These are phyloP conservation scores for Candida pseudofarinosa DNA, from an alignment of 805 yeast genomes.

Conservation along the genomic window DNA sequence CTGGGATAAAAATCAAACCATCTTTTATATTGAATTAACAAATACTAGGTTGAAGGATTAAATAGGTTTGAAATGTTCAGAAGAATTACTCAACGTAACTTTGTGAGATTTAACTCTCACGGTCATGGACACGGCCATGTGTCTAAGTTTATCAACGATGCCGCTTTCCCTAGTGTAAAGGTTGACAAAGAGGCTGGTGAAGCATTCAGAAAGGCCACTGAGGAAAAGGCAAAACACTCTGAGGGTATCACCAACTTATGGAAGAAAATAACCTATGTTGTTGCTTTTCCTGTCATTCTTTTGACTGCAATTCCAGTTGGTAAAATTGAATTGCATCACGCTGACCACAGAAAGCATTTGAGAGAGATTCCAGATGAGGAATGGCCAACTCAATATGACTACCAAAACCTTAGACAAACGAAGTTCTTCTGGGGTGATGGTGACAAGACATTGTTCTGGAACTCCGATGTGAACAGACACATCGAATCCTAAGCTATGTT, in stretches of 20 bases:
- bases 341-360: conserved; percentile 80
- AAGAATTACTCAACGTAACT: conserved; percentile 31
- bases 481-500: conserved; percentile 31
- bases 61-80: conserved; percentile 27
- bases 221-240: conserved; percentile 78
- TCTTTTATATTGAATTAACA: background rate
- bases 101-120: conserved; percentile 31
- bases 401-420: conserved; percentile 83
- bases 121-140: conserved; percentile 37
- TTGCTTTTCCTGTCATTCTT: conserved; percentile 79
- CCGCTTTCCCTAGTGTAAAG: conserved; percentile 33
- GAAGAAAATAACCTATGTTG: conserved; percentile 76
- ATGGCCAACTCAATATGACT: conserved; percentile 89
- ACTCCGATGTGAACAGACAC: conserved; percentile 86
- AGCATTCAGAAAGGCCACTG: conserved; percentile 57
- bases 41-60: conserved; percentile 2
- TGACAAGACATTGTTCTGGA: conserved; percentile 97
- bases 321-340: conserved; percentile 82
- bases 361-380: conserved; percentile 77
- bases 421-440: conserved; percentile 99
- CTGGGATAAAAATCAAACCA: background rate
- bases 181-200: conserved; percentile 62
- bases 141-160: conserved; percentile 38
- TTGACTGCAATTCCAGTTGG: conserved; percentile 77
- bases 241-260: conserved; percentile 69